phyloP scores from a whole-genome alignment of 2,329 filamentous ascomycete genomes.

The Fusarium sp. region DNA sequence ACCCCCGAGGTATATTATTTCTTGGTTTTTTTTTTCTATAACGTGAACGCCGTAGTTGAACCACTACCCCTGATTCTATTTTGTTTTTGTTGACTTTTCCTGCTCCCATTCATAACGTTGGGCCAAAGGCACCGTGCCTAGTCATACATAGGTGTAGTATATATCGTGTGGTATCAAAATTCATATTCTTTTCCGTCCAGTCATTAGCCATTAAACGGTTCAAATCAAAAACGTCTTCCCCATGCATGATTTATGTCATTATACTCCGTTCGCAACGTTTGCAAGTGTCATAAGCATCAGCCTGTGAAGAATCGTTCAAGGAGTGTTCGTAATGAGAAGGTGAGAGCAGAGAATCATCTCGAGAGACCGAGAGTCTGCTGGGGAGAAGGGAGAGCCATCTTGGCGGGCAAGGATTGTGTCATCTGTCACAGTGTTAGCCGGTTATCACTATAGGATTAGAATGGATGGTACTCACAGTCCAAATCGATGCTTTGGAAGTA shows the following conservation, averaged over 20 bases:
- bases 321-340: slow-evolving; percentile 52
- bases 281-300: background rate
- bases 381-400: slow-evolving; percentile 60
- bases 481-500: slow-evolving; percentile 67
- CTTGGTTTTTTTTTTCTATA: slow-evolving; percentile 29
- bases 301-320: background rate
- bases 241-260: background rate
- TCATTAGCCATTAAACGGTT: slow-evolving; percentile 44
- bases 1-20: slow-evolving; percentile 32
- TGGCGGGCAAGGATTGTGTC: slow-evolving; percentile 54
- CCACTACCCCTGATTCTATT: slow-evolving; percentile 7
- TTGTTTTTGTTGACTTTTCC: background rate
- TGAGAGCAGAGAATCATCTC: slow-evolving; percentile 60
- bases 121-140: slow-evolving; percentile 7
- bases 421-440: slow-evolving; percentile 30
- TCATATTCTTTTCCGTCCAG: slow-evolving; percentile 38
- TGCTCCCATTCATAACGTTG: background rate
- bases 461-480: slow-evolving; percentile 58
- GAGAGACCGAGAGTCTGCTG: slow-evolving; percentile 58
- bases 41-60: slow-evolving; percentile 35
- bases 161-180: slow-evolving; percentile 42
- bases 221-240: background rate
- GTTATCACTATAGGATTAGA: background rate
- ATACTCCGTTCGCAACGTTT: background rate
- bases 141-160: slow-evolving; percentile 30